Percentiles rank a stretch among this genome's conserved stretches.
These are phyloP conservation scores for Teunomyces kruisii DNA, from an alignment of 805 yeast species.

Conservation along the genomic window DNA sequence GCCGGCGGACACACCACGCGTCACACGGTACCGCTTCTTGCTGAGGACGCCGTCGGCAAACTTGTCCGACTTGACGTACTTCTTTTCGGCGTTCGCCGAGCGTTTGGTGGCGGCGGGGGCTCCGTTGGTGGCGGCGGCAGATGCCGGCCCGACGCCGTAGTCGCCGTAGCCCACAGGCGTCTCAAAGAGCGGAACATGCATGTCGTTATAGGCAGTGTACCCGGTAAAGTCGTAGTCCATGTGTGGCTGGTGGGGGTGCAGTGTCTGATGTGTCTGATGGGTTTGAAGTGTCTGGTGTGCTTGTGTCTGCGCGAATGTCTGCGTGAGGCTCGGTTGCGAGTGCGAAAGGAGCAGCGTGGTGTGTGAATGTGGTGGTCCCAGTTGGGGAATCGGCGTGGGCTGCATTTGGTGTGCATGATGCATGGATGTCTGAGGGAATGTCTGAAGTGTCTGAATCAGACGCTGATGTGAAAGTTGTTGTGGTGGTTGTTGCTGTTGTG, in stretches of 20 bases:
- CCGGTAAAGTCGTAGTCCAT: not conserved
- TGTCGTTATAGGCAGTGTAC: not conserved
- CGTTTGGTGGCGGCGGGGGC: not conserved
- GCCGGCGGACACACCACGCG: slow-evolving; percentile 60
- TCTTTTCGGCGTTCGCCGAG: not conserved
- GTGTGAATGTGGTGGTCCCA: not conserved
- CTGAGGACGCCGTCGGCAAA: slow-evolving; percentile 3
- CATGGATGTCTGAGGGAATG: not conserved
- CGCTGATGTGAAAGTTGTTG: too few relatives aligned
- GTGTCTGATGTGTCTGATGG: not conserved
- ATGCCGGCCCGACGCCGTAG: not conserved
- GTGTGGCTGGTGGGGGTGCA: not conserved
- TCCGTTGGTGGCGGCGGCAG: not conserved
- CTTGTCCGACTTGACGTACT: slow-evolving; percentile 4
- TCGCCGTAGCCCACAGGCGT: not conserved
- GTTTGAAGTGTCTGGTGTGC: too few relatives aligned
- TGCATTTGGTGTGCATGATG: not conserved
- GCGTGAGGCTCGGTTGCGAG: too few relatives aligned
- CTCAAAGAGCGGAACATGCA: not conserved
- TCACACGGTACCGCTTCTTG: slow-evolving; percentile 38
- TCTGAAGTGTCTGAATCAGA: not conserved
- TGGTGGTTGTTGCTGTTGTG: not conserved
- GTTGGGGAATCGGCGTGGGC: not conserved
- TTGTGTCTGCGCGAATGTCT: too few relatives aligned
- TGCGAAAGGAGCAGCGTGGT: not conserved